Percentiles rank a stretch among this genome's conserved stretches.
Conservation (phyloP, 2,329 filamentous ascomycete genomes). For the Anisogramma anomala region DNA sequence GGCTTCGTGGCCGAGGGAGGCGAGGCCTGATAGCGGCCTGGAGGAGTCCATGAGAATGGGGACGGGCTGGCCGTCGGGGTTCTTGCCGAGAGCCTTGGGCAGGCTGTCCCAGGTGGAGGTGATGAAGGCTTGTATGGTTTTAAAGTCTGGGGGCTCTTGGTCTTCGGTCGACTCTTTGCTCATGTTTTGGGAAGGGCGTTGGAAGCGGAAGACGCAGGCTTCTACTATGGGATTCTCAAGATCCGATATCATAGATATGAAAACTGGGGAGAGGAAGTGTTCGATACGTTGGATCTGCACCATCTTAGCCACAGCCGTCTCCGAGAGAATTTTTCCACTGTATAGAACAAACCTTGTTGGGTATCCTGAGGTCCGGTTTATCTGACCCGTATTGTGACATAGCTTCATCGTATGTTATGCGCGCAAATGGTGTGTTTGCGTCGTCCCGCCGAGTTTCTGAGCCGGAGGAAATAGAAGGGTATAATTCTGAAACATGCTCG, state of each 20-base stretch:
- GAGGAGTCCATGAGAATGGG: conserved; percentile 64
- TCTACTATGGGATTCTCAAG: conserved; percentile 62
- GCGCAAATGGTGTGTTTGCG: conserved; percentile 33
- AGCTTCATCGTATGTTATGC: conserved; percentile 60
- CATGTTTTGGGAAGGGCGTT: conserved; percentile 25
- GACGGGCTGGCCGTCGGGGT: conserved; percentile 66
- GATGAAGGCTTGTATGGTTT: conserved; percentile 42
- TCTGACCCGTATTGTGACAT: conserved; percentile 79
- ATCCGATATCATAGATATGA: conserved; percentile 64
- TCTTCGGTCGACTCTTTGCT: conserved; percentile 25
- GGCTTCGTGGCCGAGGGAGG: conserved; percentile 64
- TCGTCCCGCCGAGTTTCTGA: background rate
- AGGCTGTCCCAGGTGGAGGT: conserved; percentile 34
- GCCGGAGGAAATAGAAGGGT: conserved; percentile 16
- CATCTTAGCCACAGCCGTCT: conserved; percentile 3
- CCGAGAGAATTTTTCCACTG: background rate
- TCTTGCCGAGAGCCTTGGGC: conserved; percentile 50
- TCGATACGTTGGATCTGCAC: conserved; percentile 55
- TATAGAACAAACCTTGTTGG: conserved; percentile 41
- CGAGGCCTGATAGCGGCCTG: conserved; percentile 65
- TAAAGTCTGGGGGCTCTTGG: background rate
- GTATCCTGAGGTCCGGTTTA: conserved; percentile 79
- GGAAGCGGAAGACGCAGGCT: conserved; percentile 54
- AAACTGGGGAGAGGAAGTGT: conserved; percentile 47
- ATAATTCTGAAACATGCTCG: conserved; percentile 8